These are phyloP conservation scores for Pterocarpus macrocarpus DNA, from an alignment of 306 rosid species.

Conservation along the genomic window DNA sequence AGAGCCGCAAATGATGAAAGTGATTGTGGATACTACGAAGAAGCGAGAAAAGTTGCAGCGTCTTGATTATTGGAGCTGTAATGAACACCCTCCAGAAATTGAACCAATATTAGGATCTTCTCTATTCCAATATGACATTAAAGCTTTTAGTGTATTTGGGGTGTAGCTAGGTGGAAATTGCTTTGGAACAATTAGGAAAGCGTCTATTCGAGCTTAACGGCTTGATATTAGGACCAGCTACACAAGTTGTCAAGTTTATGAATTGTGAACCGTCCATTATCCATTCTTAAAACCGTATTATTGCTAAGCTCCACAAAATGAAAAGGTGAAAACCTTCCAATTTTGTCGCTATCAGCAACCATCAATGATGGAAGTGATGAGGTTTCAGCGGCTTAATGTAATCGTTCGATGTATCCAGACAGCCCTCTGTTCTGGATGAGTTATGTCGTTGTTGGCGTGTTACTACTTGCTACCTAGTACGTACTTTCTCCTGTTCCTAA, in stretches of 20 bases:
- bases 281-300: slow-evolving; percentile 9
- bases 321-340: neutral
- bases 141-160: neutral
- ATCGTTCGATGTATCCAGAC: slow-evolving; percentile 1
- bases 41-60: slow-evolving; percentile 46
- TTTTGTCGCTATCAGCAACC: neutral
- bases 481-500: neutral
- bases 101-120: neutral
- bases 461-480: no score
- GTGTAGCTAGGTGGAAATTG: neutral
- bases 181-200: neutral
- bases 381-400: neutral
- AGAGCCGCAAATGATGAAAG: slow-evolving; percentile 19
- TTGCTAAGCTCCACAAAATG: neutral
- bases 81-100: neutral
- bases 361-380: neutral
- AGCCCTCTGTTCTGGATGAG: neutral
- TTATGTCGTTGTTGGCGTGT: neutral
- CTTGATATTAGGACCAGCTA: neutral
- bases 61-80: slow-evolving; percentile 47
- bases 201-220: neutral
- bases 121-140: neutral
- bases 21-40: slow-evolving; percentile 46
- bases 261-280: slow-evolving; percentile 27
- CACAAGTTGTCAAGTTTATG: neutral